A percentile compares a stretch with the other conserved stretches of the same genome.
These are phyloP conservation scores for Zygotorulaspora florentina DNA, from an alignment of 805 yeast species.

Conservation along the genomic window DNA sequence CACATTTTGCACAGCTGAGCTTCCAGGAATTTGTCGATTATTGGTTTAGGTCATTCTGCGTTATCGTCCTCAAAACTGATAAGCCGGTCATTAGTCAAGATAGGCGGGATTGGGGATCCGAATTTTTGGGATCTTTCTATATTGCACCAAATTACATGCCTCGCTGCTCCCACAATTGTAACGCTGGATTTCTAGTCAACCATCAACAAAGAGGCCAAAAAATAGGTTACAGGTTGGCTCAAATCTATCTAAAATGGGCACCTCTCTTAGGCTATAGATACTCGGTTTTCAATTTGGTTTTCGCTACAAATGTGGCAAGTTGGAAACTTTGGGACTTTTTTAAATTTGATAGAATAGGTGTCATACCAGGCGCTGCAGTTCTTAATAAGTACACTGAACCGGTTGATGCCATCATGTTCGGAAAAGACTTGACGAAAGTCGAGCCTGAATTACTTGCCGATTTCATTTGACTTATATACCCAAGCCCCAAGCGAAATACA, in stretches of 20 bases:
- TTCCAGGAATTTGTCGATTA: slow-evolving; percentile 52
- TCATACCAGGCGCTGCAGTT: slow-evolving; percentile 66
- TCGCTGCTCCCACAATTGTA: slow-evolving; percentile 80
- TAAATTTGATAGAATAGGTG: slow-evolving; percentile 78
- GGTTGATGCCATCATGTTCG: slow-evolving; percentile 76
- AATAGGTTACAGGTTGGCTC: slow-evolving; percentile 68
- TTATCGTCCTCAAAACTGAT: slow-evolving; percentile 51
- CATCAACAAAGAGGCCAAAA: slow-evolving; percentile 57
- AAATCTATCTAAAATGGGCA: slow-evolving; percentile 63
- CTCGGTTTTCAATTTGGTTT: slow-evolving; percentile 84
- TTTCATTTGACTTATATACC: slow-evolving; percentile 3
- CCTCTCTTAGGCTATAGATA: slow-evolving; percentile 74
- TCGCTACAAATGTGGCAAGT: slow-evolving; percentile 74
- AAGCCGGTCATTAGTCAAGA: slow-evolving; percentile 18
- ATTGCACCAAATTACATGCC: slow-evolving; percentile 85
- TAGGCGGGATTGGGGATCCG: slow-evolving; percentile 41
- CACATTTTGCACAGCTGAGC: slow-evolving; percentile 43
- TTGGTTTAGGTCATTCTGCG: slow-evolving; percentile 67
- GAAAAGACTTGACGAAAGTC: slow-evolving; percentile 48
- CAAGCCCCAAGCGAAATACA: too few relatives aligned
- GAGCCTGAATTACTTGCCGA: slow-evolving; percentile 28
- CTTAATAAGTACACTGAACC: slow-evolving; percentile 59
- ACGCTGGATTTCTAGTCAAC: slow-evolving; percentile 79
- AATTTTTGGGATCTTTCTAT: slow-evolving; percentile 68
- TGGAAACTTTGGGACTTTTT: slow-evolving; percentile 73